Conservation (phyloP, 805 yeast species). For the Teunomyces tritomae region DNA sequence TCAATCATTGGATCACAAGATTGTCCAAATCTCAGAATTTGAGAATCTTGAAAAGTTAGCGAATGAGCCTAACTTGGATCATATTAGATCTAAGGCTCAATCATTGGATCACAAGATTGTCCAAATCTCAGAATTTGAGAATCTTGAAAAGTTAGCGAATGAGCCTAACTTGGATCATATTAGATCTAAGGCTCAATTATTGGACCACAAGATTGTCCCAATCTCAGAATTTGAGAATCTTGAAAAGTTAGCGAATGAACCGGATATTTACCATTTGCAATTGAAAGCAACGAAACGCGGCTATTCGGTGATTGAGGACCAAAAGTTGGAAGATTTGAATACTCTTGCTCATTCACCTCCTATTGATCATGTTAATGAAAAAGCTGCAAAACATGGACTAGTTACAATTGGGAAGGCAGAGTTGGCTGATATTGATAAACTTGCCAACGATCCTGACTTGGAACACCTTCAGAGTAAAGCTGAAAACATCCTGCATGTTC, state of each 20-base stretch:
- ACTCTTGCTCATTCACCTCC: slow-evolving; percentile 16
- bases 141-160: slow-evolving; percentile 14
- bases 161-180: slow-evolving; percentile 10
- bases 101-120: slow-evolving; percentile 11
- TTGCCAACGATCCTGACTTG: slow-evolving; percentile 16
- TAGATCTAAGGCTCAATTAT: slow-evolving; percentile 6
- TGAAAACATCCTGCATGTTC: slow-evolving; percentile 6
- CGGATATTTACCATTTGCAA: slow-evolving; percentile 19
- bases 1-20: neutral
- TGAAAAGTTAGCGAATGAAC: slow-evolving; percentile 14
- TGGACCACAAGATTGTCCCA: slow-evolving; percentile 1
- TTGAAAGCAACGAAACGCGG: slow-evolving; percentile 7
- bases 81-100: slow-evolving; percentile 7
- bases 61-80: slow-evolving; percentile 15
- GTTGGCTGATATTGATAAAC: slow-evolving; percentile 11
- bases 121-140: slow-evolving; percentile 15
- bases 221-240: slow-evolving; percentile 7
- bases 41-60: slow-evolving; percentile 5
- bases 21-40: slow-evolving; percentile 11
- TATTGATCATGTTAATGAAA: slow-evolving; percentile 13
- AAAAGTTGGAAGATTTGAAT: slow-evolving; percentile 9
- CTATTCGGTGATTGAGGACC: slow-evolving; percentile 5
- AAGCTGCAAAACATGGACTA: slow-evolving; percentile 13
- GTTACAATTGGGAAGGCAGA: slow-evolving; percentile 10
- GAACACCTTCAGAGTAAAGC: slow-evolving; percentile 12